These are phyloP conservation scores for Pyrus bretschneideri DNA, from an alignment of 306 rosid genomes.

Conservation along the genomic window DNA sequence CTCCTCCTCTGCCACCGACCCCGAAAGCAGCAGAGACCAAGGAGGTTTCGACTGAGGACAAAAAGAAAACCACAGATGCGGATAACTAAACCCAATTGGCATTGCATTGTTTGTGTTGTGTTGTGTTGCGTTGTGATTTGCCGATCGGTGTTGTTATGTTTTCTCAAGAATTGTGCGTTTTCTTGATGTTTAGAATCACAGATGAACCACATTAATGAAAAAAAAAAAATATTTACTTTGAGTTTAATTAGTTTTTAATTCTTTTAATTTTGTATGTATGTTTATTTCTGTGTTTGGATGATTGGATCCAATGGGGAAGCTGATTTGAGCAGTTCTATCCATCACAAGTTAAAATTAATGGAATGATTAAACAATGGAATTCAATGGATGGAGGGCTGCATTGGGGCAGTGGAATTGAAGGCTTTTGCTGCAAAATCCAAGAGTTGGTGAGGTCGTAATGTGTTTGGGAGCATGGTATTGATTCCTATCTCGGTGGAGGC, in stretches of 20 bases:
- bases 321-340: background rate
- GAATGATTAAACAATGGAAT: background rate
- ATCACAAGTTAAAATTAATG: background rate
- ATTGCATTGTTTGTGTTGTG: background rate
- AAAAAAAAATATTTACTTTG: background rate
- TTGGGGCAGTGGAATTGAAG: background rate
- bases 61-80: background rate
- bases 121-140: background rate
- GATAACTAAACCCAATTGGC: background rate
- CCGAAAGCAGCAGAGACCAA: background rate
- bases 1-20: conserved; percentile 6
- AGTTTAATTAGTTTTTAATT: background rate
- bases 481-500: background rate
- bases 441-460: background rate
- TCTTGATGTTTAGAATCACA: background rate
- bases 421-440: background rate
- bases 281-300: background rate
- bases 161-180: conserved; percentile 4
- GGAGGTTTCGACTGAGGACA: background rate
- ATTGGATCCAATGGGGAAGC: background rate
- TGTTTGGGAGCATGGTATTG: background rate
- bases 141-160: background rate
- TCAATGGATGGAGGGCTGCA: background rate
- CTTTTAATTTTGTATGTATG: background rate
- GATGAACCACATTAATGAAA: background rate